These are phyloP conservation scores for Adenanthera pavonina DNA, from an alignment of 306 rosid species.

Conservation along the genomic window DNA sequence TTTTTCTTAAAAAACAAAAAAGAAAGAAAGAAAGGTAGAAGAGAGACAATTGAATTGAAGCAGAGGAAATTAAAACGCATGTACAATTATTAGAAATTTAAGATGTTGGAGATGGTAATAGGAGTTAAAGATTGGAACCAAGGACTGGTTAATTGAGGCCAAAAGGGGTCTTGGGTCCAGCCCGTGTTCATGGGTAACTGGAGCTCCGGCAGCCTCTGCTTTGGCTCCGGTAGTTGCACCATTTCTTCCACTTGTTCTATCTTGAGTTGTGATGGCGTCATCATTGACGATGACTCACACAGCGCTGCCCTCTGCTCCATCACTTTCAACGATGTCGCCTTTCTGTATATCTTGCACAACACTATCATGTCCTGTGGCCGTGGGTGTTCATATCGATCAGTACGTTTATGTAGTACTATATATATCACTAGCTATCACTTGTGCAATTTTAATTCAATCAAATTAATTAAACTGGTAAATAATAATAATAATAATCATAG, in stretches of 20 bases:
- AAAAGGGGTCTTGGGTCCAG: constrained; percentile 79
- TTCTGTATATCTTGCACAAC: constrained; percentile 86
- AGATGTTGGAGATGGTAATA: constrained; percentile 53
- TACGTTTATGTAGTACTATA: no score
- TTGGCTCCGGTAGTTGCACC: constrained; percentile 2
- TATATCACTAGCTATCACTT: no score
- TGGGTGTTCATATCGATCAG: no score
- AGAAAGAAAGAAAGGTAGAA: background rate
- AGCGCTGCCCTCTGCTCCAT: constrained; percentile 84
- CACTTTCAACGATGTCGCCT: constrained; percentile 97
- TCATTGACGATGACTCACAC: constrained; percentile 56
- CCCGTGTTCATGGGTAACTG: constrained; percentile 65
- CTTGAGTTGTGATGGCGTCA: constrained; percentile 39
- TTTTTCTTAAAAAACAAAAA: no score
- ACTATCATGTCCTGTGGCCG: constrained; percentile 66
- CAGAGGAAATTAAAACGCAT: background rate
- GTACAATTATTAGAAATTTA: constrained; percentile 50
- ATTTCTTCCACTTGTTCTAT: constrained; percentile 47
- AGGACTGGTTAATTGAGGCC: constrained; percentile 81
- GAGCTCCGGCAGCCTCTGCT: constrained; percentile 61
- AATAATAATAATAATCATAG: no score
- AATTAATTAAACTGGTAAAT: no score
- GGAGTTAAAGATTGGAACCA: constrained; percentile 79
- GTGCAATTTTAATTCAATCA: no score
- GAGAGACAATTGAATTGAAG: background rate